These are phyloP conservation scores for Myriosclerotinia scirpicola DNA, from an alignment of 2,329 filamentous ascomycete species.

Conservation along the genomic window DNA sequence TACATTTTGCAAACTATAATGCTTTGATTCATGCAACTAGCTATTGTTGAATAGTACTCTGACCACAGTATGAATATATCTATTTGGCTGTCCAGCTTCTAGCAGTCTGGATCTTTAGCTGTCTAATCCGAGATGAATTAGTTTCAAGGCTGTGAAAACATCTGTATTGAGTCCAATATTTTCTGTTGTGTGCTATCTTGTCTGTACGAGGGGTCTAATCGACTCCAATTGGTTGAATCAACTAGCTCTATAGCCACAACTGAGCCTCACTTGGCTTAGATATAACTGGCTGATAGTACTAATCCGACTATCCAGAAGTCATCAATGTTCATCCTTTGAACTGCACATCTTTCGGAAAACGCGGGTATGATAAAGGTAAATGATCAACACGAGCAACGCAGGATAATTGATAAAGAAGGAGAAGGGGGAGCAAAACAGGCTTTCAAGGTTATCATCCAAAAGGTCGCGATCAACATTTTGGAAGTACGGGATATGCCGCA, in stretches of 20 bases:
- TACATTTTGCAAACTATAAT: background rate
- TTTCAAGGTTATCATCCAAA: background rate
- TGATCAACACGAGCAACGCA: constrained; percentile 7
- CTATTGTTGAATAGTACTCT: background rate
- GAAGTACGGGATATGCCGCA: background rate
- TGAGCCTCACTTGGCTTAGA: background rate
- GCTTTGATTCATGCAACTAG: background rate
- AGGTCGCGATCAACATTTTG: constrained; percentile 5
- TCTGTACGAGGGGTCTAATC: background rate
- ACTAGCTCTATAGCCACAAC: background rate
- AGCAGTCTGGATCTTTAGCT: background rate
- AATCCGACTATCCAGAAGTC: constrained; percentile 1
- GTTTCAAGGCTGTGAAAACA: no score
- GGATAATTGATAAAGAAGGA: background rate
- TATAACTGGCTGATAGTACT: background rate
- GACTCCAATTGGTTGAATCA: background rate
- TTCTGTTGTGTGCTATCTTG: no score
- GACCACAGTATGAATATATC: background rate
- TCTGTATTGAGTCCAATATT: no score
- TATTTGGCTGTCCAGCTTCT: background rate
- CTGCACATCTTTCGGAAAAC: constrained; percentile 17
- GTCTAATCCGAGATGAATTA: no score
- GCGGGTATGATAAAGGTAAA: background rate
- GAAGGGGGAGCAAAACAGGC: background rate
- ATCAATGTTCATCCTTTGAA: no score